Conservation (phyloP, 495 filamentous ascomycete genomes). For the Penicillium cinerascens region DNA sequence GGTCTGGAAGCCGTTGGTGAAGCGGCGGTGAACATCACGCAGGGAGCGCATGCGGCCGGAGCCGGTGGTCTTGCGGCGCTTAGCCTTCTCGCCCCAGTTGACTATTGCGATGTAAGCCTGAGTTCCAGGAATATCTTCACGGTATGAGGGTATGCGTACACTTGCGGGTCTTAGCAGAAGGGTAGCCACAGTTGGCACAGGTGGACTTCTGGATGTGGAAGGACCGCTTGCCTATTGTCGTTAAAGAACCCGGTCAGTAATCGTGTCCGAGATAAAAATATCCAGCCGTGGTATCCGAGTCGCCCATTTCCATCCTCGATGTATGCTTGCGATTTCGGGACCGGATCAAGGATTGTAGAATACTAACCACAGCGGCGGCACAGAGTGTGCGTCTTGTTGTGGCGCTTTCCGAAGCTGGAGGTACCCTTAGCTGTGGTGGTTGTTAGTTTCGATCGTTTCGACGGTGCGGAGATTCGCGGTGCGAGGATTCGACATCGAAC, state of each 20-base stretch:
- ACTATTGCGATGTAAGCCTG: conserved; percentile 54
- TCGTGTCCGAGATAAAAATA: conserved; percentile 1
- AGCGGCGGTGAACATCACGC: conserved; percentile 81
- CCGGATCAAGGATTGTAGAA: conserved; percentile 18
- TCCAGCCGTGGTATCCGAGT: conserved; percentile 14
- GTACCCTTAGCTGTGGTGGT: conserved; percentile 78
- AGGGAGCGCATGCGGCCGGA: conserved; percentile 90
- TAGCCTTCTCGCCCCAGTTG: conserved; percentile 99
- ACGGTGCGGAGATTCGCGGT: conserved; percentile 22
- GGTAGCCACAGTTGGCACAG: conserved; percentile 96
- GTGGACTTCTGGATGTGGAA: conserved; percentile 99
- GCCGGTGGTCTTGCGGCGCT: conserved; percentile 98
- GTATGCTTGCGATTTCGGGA: conserved; percentile 22
- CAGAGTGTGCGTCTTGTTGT: conserved; percentile 99
- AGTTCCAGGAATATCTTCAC: conserved; percentile 9
- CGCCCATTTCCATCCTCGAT: conserved; percentile 16
- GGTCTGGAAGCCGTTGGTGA: conserved; percentile 94
- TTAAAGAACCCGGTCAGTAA: conserved; percentile 32
- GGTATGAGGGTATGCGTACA: conserved; percentile 66
- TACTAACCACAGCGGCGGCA: conserved; percentile 98
- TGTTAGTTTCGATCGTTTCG: conserved; percentile 43
- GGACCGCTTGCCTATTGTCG: conserved; percentile 73
- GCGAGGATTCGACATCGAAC: conserved; percentile 33
- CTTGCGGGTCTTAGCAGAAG: conserved; percentile 92
- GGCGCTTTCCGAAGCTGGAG: conserved; percentile 94